Evolutionary conservation across 768 basidiomycete species (phyloP).

Genomic region (Suillus luteus): DNA sequence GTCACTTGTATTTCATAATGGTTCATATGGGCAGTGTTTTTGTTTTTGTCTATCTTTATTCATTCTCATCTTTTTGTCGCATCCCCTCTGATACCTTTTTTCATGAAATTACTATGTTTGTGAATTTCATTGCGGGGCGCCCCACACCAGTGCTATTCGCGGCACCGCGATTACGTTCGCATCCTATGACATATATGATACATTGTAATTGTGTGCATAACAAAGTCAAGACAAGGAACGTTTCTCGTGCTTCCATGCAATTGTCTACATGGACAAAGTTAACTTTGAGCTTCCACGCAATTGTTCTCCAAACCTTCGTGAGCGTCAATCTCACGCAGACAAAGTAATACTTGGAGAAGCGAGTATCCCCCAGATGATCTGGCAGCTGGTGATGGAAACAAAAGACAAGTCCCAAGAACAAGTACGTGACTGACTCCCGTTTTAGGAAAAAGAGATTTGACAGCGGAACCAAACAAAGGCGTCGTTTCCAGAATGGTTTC

Average conservation of each 20-base stretch:
- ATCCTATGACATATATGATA: too few relatives aligned
- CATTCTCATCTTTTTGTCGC: conserved; percentile 4
- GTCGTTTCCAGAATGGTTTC: background rate
- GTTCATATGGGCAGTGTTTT: conserved; percentile 3
- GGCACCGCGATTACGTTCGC: background rate
- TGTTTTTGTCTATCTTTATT: conserved; percentile 17
- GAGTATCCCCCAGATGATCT: background rate
- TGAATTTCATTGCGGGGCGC: background rate
- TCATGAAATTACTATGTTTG: too few relatives aligned
- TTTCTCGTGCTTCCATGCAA: conserved; percentile 1
- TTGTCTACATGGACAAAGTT: background rate
- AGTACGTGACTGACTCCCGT: background rate
- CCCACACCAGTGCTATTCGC: background rate
- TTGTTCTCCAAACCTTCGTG: conserved; percentile 12
- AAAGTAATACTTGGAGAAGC: background rate
- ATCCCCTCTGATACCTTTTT: background rate
- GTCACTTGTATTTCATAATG: conserved; percentile 15
- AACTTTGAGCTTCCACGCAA: conserved; percentile 9
- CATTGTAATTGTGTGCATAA: background rate
- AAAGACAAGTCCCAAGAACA: background rate
- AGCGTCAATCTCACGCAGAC: conserved; percentile 1
- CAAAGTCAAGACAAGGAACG: background rate
- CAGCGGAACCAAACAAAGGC: conserved; percentile 15
- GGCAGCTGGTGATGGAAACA: background rate
- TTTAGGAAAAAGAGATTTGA: conserved; percentile 4